Conservation (phyloP, 1,284 basidiomycete species). For the Ceratobasidium sp. region DNA sequence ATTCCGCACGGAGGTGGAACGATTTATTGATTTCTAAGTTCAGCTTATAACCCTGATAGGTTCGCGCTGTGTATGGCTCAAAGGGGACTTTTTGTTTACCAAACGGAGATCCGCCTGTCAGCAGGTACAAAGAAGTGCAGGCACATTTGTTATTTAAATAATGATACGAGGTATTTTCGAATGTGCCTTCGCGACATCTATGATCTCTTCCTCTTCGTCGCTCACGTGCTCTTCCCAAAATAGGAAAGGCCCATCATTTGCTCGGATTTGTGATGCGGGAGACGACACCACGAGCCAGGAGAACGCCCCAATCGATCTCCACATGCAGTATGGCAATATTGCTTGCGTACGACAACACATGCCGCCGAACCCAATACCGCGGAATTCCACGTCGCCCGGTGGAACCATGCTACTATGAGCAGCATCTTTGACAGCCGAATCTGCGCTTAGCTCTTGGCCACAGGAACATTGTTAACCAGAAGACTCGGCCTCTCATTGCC, state of each 20-base stretch:
- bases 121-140: not conserved
- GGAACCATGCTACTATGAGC: not conserved
- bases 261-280: not conserved
- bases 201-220: not conserved
- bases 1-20: not conserved
- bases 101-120: not conserved
- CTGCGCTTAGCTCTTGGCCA: constrained; percentile 22
- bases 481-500: constrained; percentile 1
- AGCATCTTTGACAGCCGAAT: constrained; percentile 15
- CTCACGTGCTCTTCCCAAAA: constrained; percentile 29
- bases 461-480: not conserved
- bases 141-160: not conserved
- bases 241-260: constrained; percentile 23
- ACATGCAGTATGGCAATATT: no score
- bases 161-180: constrained; percentile 2
- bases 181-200: not conserved
- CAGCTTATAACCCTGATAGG: not conserved
- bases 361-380: not conserved
- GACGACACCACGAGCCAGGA: not conserved
- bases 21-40: not conserved
- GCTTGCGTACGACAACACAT: no score
- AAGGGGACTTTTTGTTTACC: not conserved
- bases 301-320: not conserved
- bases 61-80: not conserved
- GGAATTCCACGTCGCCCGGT: not conserved